phyloP scores from a whole-genome alignment of 2,329 filamentous ascomycete genomes.

The Verticillium tricorpus region DNA sequence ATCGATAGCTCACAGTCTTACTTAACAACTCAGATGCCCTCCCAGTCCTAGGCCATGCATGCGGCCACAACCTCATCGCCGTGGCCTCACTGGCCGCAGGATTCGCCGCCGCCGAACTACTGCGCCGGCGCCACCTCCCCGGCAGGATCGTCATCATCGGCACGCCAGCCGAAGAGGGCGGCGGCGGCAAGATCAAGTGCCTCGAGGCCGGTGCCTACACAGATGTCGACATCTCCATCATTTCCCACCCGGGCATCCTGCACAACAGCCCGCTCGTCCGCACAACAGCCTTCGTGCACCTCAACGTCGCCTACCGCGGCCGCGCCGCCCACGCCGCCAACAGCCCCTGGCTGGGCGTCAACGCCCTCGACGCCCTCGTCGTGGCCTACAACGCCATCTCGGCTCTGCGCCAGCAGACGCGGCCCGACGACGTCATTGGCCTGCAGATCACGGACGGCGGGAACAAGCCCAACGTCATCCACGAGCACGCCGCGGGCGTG shows the following conservation, averaged over 20 bases:
- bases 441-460: slow-evolving; percentile 31
- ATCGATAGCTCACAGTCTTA: slow-evolving; percentile 25
- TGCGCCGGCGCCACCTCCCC: slow-evolving; percentile 33
- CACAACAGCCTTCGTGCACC: slow-evolving; percentile 49
- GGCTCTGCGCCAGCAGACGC: slow-evolving; percentile 21
- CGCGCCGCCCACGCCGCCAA: slow-evolving; percentile 26
- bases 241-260: slow-evolving; percentile 19
- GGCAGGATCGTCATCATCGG: slow-evolving; percentile 43
- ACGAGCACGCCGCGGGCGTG: slow-evolving; percentile 38
- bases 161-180: slow-evolving; percentile 46
- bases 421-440: slow-evolving; percentile 30
- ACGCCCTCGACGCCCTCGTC: slow-evolving; percentile 35
- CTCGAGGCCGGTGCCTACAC: slow-evolving; percentile 35
- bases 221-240: slow-evolving; percentile 22
- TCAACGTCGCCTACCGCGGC: background rate
- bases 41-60: slow-evolving; percentile 29
- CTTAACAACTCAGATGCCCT: slow-evolving; percentile 36
- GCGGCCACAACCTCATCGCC: slow-evolving; percentile 37
- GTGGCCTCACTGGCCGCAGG: slow-evolving; percentile 40
- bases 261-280: slow-evolving; percentile 22
- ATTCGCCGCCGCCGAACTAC: slow-evolving; percentile 39
- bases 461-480: slow-evolving; percentile 35
- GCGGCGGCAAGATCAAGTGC: slow-evolving; percentile 43
- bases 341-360: slow-evolving; percentile 35
- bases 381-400: slow-evolving; percentile 20